phyloP scores from a whole-genome alignment of 2,329 filamentous ascomycete species.

The Trichoderma atroviride region DNA sequence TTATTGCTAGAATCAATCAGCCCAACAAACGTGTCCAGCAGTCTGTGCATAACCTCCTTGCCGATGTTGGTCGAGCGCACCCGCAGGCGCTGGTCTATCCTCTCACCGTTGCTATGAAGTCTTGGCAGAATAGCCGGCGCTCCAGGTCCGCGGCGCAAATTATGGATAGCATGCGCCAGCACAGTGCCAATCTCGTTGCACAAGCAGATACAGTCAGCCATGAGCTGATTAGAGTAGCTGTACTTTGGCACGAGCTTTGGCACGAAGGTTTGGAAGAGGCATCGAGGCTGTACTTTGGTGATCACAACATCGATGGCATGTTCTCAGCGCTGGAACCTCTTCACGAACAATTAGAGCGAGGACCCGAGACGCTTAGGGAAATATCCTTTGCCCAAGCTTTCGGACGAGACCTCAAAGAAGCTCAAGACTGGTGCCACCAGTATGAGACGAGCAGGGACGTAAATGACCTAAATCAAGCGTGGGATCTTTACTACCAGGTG shows the following conservation, averaged over 20 bases:
- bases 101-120: slow-evolving; percentile 97
- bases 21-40: slow-evolving; percentile 85
- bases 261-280: slow-evolving; percentile 97
- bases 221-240: slow-evolving; percentile 94
- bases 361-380: slow-evolving; percentile 90
- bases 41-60: slow-evolving; percentile 88
- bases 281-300: slow-evolving; percentile 93
- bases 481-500: slow-evolving; percentile 98
- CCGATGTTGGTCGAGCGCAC: slow-evolving; percentile 90
- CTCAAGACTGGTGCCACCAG: slow-evolving; percentile 91
- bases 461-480: slow-evolving; percentile 94
- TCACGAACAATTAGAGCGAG: slow-evolving; percentile 86
- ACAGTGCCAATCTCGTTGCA: slow-evolving; percentile 88
- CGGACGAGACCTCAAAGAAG: slow-evolving; percentile 90
- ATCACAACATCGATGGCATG: slow-evolving; percentile 98
- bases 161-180: slow-evolving; percentile 97
- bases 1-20: slow-evolving; percentile 97
- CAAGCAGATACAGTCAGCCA: slow-evolving; percentile 95
- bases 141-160: slow-evolving; percentile 88
- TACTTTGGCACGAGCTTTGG: slow-evolving; percentile 99
- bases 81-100: slow-evolving; percentile 97
- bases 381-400: slow-evolving; percentile 98
- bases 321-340: slow-evolving; percentile 86
- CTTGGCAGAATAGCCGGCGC: slow-evolving; percentile 75
- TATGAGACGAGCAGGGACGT: slow-evolving; percentile 88